Evolutionary conservation across 2,329 filamentous ascomycete species (phyloP).

Genomic region (Mariannaea elegans): DNA sequence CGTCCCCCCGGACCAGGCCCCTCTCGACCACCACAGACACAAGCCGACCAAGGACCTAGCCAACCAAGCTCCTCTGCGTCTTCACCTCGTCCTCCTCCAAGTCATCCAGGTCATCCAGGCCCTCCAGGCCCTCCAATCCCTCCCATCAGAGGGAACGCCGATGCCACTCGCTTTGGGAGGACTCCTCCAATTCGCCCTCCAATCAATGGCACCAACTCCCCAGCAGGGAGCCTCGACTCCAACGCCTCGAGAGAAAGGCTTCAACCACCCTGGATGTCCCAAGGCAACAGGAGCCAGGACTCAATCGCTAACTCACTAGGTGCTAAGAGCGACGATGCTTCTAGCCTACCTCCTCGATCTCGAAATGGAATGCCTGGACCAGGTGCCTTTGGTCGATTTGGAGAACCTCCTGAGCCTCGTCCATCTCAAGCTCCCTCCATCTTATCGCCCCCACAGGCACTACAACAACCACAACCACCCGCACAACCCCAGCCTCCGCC

Average conservation of each 20-base stretch:
- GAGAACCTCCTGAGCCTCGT: slow-evolving; percentile 40
- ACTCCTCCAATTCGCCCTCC: slow-evolving; percentile 45
- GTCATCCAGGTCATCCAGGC: slow-evolving; percentile 18
- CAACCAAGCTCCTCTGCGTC: slow-evolving; percentile 29
- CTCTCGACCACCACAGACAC: slow-evolving; percentile 39
- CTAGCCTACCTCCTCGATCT: slow-evolving; percentile 61
- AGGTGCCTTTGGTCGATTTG: slow-evolving; percentile 50
- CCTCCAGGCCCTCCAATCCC: slow-evolving; percentile 26
- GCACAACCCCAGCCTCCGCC: slow-evolving; percentile 40
- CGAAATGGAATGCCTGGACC: slow-evolving; percentile 58
- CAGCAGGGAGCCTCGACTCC: slow-evolving; percentile 62
- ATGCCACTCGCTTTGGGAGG: slow-evolving; percentile 41
- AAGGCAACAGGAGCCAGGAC: slow-evolving; percentile 66
- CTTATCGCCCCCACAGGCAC: slow-evolving; percentile 37
- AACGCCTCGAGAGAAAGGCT: slow-evolving; percentile 51
- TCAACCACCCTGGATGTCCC: slow-evolving; percentile 56
- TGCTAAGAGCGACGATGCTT: slow-evolving; percentile 60
- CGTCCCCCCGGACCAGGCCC: slow-evolving; percentile 42
- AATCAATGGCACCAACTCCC: slow-evolving; percentile 56
- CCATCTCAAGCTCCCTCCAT: slow-evolving; percentile 19
- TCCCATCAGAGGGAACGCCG: slow-evolving; percentile 30
- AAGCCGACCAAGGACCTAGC: slow-evolving; percentile 35
- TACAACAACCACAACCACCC: slow-evolving; percentile 29
- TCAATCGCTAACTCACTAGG: slow-evolving; percentile 58
- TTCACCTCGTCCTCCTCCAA: slow-evolving; percentile 27